Conservation (phyloP, 805 yeast genomes). For the Starmera dryadoides region DNA sequence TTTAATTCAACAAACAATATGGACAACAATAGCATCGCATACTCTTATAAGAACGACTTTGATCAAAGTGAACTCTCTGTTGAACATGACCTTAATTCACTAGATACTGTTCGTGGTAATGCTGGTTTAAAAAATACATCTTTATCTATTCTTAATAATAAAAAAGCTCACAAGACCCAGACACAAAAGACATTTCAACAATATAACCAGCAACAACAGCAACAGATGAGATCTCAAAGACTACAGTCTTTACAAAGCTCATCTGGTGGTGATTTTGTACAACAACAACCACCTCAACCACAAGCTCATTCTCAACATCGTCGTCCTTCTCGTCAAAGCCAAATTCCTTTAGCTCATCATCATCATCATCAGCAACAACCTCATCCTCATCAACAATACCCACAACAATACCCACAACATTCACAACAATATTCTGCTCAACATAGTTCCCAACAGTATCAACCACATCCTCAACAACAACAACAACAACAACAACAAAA, state of each 20-base stretch:
- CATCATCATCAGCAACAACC: not conserved
- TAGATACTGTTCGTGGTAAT: constrained; percentile 15
- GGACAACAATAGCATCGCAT: too few species aligned
- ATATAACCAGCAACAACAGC: constrained; percentile 12
- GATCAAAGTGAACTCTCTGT: not conserved
- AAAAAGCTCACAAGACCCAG: constrained; percentile 17
- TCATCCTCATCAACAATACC: not conserved
- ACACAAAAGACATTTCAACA: constrained; percentile 18
- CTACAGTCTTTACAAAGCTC: not conserved
- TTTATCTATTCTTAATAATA: constrained; percentile 12
- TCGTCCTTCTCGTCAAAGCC: too few species aligned
- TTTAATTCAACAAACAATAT: too few species aligned
- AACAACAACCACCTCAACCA: not conserved
- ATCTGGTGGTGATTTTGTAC: not conserved
- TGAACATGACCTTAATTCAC: constrained; percentile 1
- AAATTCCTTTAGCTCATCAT: too few species aligned
- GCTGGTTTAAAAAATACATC: constrained; percentile 19
- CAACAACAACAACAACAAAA: too few species aligned
- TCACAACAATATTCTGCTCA: not conserved
- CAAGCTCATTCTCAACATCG: too few species aligned
- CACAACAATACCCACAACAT: not conserved
- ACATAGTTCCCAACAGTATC: not conserved
- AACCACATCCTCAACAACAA: constrained; percentile 1
- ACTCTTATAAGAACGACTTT: not conserved
- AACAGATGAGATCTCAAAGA: not conserved